A percentile compares a stretch with the other conserved stretches of the same genome.
phyloP scores from a whole-genome alignment of 2,329 filamentous ascomycete genomes.

The Cladosporium sp. region DNA sequence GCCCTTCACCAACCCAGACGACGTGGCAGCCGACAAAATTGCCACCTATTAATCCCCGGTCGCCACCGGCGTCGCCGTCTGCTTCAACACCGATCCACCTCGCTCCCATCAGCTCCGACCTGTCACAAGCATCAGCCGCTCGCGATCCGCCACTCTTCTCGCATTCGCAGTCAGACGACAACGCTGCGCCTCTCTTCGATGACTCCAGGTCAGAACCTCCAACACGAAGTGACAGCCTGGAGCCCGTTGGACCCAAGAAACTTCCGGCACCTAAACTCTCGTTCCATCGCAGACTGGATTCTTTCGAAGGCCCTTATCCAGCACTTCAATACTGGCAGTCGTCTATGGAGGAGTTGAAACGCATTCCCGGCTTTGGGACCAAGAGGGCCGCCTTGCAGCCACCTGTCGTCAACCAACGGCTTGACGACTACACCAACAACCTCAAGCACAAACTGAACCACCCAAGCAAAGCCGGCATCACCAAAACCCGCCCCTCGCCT shows the following conservation, averaged over 20 bases:
- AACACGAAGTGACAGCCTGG: slow-evolving; percentile 18
- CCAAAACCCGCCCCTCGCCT: slow-evolving; percentile 3
- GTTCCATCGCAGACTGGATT: slow-evolving; percentile 1
- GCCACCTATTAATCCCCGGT: slow-evolving; percentile 25
- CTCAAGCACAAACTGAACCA: slow-evolving; percentile 20
- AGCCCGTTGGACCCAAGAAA: background rate
- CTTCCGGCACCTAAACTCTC: slow-evolving; percentile 4
- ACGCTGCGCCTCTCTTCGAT: slow-evolving; percentile 21
- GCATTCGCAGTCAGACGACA: slow-evolving; percentile 20
- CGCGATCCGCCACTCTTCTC: slow-evolving; percentile 27
- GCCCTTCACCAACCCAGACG: slow-evolving; percentile 1
- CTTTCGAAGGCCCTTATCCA: background rate
- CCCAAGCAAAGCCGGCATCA: slow-evolving; percentile 14
- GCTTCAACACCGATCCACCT: slow-evolving; percentile 21
- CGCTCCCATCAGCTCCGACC: slow-evolving; percentile 17
- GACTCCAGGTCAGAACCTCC: background rate
- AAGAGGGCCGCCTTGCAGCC: slow-evolving; percentile 15
- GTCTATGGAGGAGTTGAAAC: background rate
- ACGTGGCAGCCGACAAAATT: slow-evolving; percentile 19
- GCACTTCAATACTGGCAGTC: slow-evolving; percentile 10
- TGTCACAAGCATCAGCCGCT: slow-evolving; percentile 17
- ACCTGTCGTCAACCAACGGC: slow-evolving; percentile 13
- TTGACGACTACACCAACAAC: slow-evolving; percentile 17
- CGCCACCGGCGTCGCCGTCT: slow-evolving; percentile 28
- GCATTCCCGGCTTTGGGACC: slow-evolving; percentile 12